These are phyloP conservation scores for Xylaria acuta DNA, from an alignment of 495 filamentous ascomycete species.

Conservation along the genomic window DNA sequence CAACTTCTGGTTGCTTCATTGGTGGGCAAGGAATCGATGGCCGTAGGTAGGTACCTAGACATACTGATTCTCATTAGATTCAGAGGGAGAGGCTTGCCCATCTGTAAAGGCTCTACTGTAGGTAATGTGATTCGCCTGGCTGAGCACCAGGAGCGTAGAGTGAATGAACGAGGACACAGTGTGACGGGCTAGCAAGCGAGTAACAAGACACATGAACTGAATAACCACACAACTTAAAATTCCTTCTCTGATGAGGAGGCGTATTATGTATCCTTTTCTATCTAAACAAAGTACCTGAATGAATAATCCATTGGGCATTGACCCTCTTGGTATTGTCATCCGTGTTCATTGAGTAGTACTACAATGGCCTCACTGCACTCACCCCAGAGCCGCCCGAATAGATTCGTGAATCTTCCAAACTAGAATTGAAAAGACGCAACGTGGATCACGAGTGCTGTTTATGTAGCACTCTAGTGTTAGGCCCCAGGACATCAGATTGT, in stretches of 20 bases:
- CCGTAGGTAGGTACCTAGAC: not conserved
- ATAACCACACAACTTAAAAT: not conserved
- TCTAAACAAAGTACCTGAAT: not conserved
- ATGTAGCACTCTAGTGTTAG: not conserved
- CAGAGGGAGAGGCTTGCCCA: not conserved
- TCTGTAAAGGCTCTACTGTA: not conserved
- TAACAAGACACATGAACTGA: not conserved
- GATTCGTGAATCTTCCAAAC: not conserved
- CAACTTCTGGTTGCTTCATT: not conserved
- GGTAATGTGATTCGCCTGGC: not conserved
- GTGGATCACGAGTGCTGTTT: not conserved
- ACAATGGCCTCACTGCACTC: not conserved
- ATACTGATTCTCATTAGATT: not conserved
- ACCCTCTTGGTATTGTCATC: not conserved
- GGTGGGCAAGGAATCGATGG: not conserved
- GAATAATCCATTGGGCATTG: not conserved
- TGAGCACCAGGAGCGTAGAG: not conserved
- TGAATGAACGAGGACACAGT: not conserved
- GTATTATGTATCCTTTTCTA: not conserved
- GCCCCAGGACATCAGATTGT: not conserved
- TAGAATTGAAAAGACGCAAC: not conserved
- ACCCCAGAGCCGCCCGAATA: not conserved
- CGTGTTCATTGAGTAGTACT: not conserved
- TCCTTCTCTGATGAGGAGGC: not conserved
- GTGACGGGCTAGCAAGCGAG: not conserved